phyloP scores from a whole-genome alignment of 2,329 filamentous ascomycete genomes.

The Cryphonectria radicalis region DNA sequence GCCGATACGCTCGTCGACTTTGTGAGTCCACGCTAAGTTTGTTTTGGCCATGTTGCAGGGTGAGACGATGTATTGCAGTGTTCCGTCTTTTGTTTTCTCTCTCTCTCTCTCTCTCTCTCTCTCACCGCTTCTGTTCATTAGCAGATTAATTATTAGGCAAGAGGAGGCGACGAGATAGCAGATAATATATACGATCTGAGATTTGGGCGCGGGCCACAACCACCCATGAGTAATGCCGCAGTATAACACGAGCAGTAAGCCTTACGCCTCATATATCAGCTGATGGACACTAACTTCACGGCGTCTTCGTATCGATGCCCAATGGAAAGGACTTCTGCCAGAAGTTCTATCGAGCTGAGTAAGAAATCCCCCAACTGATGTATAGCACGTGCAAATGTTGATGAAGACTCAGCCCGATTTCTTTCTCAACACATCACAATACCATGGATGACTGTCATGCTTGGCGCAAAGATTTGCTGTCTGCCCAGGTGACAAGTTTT shows the following conservation, averaged over 20 bases:
- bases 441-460: not conserved
- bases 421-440: not conserved
- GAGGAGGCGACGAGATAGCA: not conserved
- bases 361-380: not conserved
- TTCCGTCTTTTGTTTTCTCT: too few relatives aligned
- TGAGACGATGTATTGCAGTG: not conserved
- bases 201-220: not conserved
- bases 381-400: not conserved
- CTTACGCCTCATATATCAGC: not conserved
- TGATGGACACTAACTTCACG: not conserved
- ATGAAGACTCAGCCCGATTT: not conserved
- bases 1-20: constrained; percentile 15
- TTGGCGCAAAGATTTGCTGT: not conserved
- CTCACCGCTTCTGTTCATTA: not conserved
- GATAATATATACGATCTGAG: not conserved
- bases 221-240: not conserved
- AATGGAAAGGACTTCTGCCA: not conserved
- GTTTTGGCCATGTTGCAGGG: not conserved
- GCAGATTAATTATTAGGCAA: not conserved
- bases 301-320: not conserved
- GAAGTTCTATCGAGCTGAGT: not conserved
- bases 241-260: not conserved
- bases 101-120: not conserved
- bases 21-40: constrained; percentile 1
- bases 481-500: not conserved